Conservation (phyloP, 2,329 filamentous ascomycete genomes). For the Arthroderma uncinatum region DNA sequence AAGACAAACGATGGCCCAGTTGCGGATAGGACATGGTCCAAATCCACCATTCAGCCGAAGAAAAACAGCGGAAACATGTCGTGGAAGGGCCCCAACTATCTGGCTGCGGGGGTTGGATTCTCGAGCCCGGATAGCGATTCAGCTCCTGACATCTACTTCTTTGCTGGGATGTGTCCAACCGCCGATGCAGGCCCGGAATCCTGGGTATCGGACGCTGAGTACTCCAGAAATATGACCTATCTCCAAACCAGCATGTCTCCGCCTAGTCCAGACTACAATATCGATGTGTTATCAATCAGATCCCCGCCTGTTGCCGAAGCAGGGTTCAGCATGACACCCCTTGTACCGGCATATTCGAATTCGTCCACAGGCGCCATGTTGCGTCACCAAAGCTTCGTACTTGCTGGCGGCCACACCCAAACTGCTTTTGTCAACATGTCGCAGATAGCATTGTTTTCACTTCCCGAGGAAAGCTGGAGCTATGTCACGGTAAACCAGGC, state of each 20-base stretch:
- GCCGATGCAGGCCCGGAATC: constrained; percentile 33
- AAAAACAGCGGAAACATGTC: constrained; percentile 22
- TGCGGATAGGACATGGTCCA: constrained; percentile 47
- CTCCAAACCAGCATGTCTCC: constrained; percentile 30
- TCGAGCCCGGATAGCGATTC: constrained; percentile 41
- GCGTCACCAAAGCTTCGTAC: constrained; percentile 65
- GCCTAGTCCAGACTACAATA: constrained; percentile 9
- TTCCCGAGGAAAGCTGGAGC: constrained; percentile 78
- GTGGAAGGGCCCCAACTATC: constrained; percentile 43
- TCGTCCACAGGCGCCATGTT: constrained; percentile 50
- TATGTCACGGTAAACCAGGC: constrained; percentile 57
- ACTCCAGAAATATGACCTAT: constrained; percentile 69
- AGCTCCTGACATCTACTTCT: constrained; percentile 53
- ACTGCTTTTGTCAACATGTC: constrained; percentile 89
- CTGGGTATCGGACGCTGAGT: constrained; percentile 61
- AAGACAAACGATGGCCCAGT: constrained; percentile 29
- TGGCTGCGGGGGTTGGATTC: constrained; percentile 55
- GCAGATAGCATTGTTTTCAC: constrained; percentile 71
- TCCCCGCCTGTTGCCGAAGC: constrained; percentile 69
- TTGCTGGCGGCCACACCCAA: constrained; percentile 76
- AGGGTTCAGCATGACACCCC: constrained; percentile 69
- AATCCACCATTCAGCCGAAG: constrained; percentile 25
- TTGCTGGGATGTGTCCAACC: constrained; percentile 79
- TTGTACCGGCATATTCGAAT: constrained; percentile 60
- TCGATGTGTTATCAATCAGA: constrained; percentile 39